These are phyloP conservation scores for Nakazawaea holstii DNA, from an alignment of 805 yeast species.

Conservation along the genomic window DNA sequence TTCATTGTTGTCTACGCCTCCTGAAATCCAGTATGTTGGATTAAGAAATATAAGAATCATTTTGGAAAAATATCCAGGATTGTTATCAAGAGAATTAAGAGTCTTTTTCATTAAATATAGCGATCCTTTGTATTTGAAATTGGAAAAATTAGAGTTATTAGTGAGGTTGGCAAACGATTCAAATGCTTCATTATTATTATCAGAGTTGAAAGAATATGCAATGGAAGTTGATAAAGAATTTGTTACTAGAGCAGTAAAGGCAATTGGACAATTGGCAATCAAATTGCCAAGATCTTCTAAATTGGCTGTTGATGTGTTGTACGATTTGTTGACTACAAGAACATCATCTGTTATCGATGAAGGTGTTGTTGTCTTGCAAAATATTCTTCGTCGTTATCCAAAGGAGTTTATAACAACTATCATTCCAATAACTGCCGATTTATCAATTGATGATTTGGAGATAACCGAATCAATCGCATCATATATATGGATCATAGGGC, in stretches of 20 bases:
- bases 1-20: constrained; percentile 80
- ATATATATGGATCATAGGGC: constrained; percentile 69
- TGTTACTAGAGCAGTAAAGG: constrained; percentile 59
- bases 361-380: constrained; percentile 55
- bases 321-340: constrained; percentile 55
- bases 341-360: constrained; percentile 59
- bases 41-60: constrained; percentile 86
- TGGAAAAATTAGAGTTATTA: constrained; percentile 73
- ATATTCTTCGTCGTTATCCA: constrained; percentile 63
- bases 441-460: constrained; percentile 39
- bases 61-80: constrained; percentile 79
- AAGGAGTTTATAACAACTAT: constrained; percentile 43
- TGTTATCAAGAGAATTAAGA: constrained; percentile 73
- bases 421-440: constrained; percentile 47
- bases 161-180: constrained; percentile 59
- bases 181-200: constrained; percentile 53
- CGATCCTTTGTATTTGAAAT: constrained; percentile 73
- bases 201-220: constrained; percentile 74
- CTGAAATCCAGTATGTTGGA: constrained; percentile 94
- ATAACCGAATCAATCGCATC: constrained; percentile 49
- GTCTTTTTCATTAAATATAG: constrained; percentile 87
- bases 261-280: constrained; percentile 69
- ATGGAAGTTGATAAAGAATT: constrained; percentile 83
- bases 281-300: constrained; percentile 47
- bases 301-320: constrained; percentile 55